These are phyloP conservation scores for Neohortaea acidophila DNA, from an alignment of 495 filamentous ascomycete genomes.

Conservation along the genomic window DNA sequence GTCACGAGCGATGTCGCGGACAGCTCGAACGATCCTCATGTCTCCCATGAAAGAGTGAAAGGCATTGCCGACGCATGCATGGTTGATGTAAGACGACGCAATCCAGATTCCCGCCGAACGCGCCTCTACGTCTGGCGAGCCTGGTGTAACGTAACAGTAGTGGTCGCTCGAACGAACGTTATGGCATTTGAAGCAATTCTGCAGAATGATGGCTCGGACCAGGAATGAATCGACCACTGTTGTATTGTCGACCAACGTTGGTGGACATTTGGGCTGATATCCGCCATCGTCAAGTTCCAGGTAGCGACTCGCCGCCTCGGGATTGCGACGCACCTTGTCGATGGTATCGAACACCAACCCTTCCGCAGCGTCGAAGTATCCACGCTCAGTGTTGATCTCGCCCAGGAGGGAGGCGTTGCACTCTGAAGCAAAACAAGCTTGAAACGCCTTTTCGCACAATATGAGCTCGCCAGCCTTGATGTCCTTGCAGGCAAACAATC, in stretches of 20 bases:
- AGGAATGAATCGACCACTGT: not conserved
- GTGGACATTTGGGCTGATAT: constrained; percentile 1
- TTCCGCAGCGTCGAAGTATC: not conserved
- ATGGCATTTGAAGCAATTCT: constrained; percentile 8
- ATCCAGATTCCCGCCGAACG: constrained; percentile 1
- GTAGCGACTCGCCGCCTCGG: not conserved
- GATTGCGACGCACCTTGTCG: not conserved
- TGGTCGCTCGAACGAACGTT: not conserved
- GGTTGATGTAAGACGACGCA: constrained; percentile 5
- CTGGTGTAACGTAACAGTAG: too few species aligned
- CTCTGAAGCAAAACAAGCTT: not conserved
- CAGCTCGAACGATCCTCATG: constrained; percentile 4
- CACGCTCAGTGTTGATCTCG: constrained; percentile 2
- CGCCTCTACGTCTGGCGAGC: not conserved
- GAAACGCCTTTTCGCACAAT: constrained; percentile 11
- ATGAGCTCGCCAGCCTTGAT: constrained; percentile 8
- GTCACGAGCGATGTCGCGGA: not conserved
- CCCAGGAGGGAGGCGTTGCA: not conserved
- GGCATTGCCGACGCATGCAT: constrained; percentile 4
- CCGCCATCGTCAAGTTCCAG: constrained; percentile 1
- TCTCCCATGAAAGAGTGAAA: constrained; percentile 3
- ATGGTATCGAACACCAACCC: not conserved
- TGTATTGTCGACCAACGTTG: not conserved
- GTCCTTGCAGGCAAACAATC: constrained; percentile 1
- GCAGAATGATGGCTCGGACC: not conserved